These are phyloP conservation scores for Ophiostoma sp. DNA, from an alignment of 2,329 filamentous ascomycete genomes.

Conservation along the genomic window DNA sequence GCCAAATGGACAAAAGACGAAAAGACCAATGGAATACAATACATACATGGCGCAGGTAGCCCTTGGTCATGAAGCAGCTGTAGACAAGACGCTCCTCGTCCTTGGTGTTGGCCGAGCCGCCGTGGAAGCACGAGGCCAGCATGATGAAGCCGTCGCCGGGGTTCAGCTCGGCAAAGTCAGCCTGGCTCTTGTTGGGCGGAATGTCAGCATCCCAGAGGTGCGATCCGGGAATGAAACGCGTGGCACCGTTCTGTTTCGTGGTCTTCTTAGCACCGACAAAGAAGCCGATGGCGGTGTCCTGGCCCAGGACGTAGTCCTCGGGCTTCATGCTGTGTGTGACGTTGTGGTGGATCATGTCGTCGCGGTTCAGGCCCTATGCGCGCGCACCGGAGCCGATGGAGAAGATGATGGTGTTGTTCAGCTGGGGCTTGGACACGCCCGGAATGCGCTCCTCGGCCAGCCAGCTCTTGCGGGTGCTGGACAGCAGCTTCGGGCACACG, in stretches of 20 bases:
- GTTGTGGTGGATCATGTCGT: conserved; percentile 30
- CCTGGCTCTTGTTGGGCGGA: conserved; percentile 25
- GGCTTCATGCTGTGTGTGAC: conserved; percentile 18
- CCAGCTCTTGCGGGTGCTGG: conserved; percentile 11
- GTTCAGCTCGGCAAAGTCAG: conserved; percentile 27
- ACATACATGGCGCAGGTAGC: conserved; percentile 19
- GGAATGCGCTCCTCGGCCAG: conserved; percentile 14
- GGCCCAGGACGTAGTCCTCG: conserved; percentile 24
- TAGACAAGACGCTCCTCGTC: conserved; percentile 23
- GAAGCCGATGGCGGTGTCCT: conserved; percentile 31
- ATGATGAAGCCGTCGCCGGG: conserved; percentile 29
- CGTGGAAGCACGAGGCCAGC: conserved; percentile 29
- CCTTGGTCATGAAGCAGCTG: conserved; percentile 18
- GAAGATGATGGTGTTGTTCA: conserved; percentile 33
- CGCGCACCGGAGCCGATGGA: conserved; percentile 27
- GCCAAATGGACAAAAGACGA: too few species aligned
- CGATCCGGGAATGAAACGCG: conserved; percentile 35
- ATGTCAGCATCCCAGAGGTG: conserved; percentile 32
- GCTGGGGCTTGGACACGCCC: conserved; percentile 25
- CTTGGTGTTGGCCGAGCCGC: conserved; percentile 29
- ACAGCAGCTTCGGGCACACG: conserved; percentile 10
- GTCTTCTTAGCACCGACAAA: conserved; percentile 34
- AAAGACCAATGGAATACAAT: too few species aligned
- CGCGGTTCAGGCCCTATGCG: conserved; percentile 29
- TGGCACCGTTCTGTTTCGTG: conserved; percentile 35